Conservation (phyloP, 805 yeast species). For the Maudiozyma saulgeensis region DNA sequence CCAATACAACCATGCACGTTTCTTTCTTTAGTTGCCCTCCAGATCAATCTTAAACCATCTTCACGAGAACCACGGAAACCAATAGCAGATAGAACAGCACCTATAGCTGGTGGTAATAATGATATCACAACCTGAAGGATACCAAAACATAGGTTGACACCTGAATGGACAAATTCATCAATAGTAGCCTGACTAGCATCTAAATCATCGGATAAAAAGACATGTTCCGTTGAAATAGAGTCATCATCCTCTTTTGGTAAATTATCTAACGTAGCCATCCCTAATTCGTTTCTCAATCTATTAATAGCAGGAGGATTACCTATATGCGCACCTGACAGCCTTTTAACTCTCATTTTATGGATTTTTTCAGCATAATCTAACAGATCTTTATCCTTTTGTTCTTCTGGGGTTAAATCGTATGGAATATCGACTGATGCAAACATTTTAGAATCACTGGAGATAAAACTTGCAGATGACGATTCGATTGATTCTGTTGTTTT, state of each 20-base stretch:
- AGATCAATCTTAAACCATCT: conserved; percentile 71
- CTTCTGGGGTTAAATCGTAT: conserved; percentile 29
- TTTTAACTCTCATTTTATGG: conserved; percentile 50
- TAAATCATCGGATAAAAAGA: conserved; percentile 13
- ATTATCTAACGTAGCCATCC: conserved; percentile 23
- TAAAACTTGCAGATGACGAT: conserved; percentile 18
- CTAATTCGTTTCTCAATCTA: conserved; percentile 38
- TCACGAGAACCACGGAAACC: conserved; percentile 87
- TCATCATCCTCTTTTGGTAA: neutral
- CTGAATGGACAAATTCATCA: conserved; percentile 86
- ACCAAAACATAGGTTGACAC: conserved; percentile 87
- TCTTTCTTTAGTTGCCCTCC: conserved; percentile 76
- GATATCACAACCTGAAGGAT: conserved; percentile 84
- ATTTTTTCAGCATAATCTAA: conserved; percentile 48
- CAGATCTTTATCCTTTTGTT: conserved; percentile 41
- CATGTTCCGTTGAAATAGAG: conserved; percentile 2
- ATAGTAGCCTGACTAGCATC: conserved; percentile 41
- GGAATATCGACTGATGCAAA: conserved; percentile 29
- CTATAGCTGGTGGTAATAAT: conserved; percentile 84
- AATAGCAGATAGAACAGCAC: conserved; percentile 78
- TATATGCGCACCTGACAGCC: conserved; percentile 64
- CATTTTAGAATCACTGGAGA: conserved; percentile 33
- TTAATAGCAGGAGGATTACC: conserved; percentile 44
- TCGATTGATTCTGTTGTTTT: neutral
- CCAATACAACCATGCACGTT: conserved; percentile 93